Base-by-base conservation (phyloP, 345 rosid genomes). In the Citrus reticulata region DNA sequence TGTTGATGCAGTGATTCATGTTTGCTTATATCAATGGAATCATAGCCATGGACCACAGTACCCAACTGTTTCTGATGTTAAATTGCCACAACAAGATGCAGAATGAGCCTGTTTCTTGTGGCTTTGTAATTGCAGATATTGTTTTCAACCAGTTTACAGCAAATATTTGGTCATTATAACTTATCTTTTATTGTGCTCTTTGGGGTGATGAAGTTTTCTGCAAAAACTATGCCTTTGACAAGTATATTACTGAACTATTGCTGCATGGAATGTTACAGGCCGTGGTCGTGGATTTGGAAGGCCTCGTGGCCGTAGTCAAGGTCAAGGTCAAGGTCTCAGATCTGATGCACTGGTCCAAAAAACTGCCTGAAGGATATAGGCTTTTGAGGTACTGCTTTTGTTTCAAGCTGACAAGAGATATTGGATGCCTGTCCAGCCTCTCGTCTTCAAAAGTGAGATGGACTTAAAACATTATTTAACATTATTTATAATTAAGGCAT, bases 231-330 rank as follows among this genome's bases (percentile, higher is more conserved):
- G 64, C 49, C 30, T 42, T 54, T 67, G 19, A 6, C 74, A 1
- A 20, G 51, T 24, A 24, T 58, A 34, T 10, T 7, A 57, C 66
- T n/a, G 27, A 73, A 72, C 22, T 22, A 69, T 19, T 72, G 40
- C 46, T 32, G 9, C 39, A 14, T 2, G 62, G 32, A 20, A 42
- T 60, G 22, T 35, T 46, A 30, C 80, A 83, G 82, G 82, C 20
- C 80, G 75, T 75, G 85, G 77, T 32, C 80, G 78, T 30, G 85
- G 80, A 20, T 68, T 78, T 49, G 79, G 79, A 78, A 68, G 82
- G 46, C 64, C 63, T 32, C 51, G 29, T 13, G 81, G 72, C 39
- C 77, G 73, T 55, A 11, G 49, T 42, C 49, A 42, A 42, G 81
- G 73, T 42, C 49, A 42, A 42, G 81, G 73, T 27, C 81, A 65